Percentiles rank a stretch among this genome's conserved stretches.
phyloP scores from a whole-genome alignment of 257 asterid genomes.

The Solanum commersonii region DNA sequence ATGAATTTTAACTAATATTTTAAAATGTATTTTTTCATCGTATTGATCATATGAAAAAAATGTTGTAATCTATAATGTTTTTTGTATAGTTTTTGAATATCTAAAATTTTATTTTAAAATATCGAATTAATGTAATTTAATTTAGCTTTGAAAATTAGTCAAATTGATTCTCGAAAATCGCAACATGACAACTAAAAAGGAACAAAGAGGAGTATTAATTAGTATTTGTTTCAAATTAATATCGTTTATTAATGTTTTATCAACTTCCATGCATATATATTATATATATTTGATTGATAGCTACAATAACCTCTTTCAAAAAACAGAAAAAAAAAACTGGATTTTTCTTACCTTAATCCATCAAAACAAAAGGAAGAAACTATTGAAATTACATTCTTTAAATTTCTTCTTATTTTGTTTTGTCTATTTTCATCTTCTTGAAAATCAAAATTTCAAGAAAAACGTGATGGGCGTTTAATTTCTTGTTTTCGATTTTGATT shows the following conservation, averaged over 20 bases:
- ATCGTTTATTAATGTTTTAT: neutral
- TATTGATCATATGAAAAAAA: too few species aligned
- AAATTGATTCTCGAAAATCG: too few species aligned
- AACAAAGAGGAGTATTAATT: too few species aligned
- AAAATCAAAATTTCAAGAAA: neutral
- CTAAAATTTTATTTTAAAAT: too few species aligned
- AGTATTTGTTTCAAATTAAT: neutral
- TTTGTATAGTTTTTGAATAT: too few species aligned
- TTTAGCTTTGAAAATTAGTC: too few species aligned
- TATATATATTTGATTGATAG: neutral
- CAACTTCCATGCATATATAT: neutral
- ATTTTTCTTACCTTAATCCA: neutral
- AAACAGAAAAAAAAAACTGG: neutral
- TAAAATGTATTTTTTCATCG: too few species aligned
- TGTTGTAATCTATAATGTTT: too few species aligned
- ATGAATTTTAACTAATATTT: too few species aligned
- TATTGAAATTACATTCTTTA: neutral
- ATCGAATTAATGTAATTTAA: too few species aligned
- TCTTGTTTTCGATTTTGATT: constrained; percentile 8
- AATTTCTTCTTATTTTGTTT: neutral
- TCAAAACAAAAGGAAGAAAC: neutral
- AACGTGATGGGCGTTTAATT: neutral
- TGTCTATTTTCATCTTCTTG: neutral
- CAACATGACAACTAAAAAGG: too few species aligned
- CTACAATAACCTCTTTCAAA: neutral